Conservation (phyloP, 1,139 yeast species). For the Candida pseudoviswanathii region DNA sequence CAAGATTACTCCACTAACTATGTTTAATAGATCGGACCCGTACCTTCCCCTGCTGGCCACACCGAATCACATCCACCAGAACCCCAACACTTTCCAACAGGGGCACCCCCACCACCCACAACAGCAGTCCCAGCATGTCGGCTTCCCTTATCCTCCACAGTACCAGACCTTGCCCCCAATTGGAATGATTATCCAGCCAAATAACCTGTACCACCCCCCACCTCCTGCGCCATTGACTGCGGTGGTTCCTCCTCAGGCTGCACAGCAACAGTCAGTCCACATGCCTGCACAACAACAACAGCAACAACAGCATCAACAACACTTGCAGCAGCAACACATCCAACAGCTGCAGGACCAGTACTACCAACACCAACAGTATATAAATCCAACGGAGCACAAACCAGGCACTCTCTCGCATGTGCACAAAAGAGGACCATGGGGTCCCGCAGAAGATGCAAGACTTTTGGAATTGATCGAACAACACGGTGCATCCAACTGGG, state of each 20-base stretch:
- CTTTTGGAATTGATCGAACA: slow-evolving; percentile 68
- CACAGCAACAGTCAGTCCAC: not conserved
- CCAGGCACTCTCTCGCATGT: slow-evolving; percentile 12
- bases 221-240: slow-evolving; percentile 4
- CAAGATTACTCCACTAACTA: not conserved
- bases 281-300: not conserved
- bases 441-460: slow-evolving; percentile 78
- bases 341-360: not conserved
- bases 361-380: slow-evolving; percentile 1
- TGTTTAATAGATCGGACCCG: slow-evolving; percentile 11
- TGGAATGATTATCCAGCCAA: slow-evolving; percentile 5
- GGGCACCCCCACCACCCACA: not conserved
- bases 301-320: slow-evolving; percentile 1
- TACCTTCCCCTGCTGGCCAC: slow-evolving; percentile 3
- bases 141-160: not conserved
- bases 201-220: slow-evolving; percentile 3
- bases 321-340: slow-evolving; percentile 1
- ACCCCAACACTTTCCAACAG: slow-evolving; percentile 1
- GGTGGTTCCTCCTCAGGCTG: not conserved
- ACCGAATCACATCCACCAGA: slow-evolving; percentile 2
- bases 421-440: slow-evolving; percentile 82
- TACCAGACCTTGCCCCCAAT: slow-evolving; percentile 3
- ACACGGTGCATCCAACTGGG: slow-evolving; percentile 93
- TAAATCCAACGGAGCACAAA: not conserved
- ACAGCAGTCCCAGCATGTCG: not conserved